These are phyloP conservation scores for Arctostaphylos glauca DNA, from an alignment of 148 eudicot species.

Conservation along the genomic window DNA sequence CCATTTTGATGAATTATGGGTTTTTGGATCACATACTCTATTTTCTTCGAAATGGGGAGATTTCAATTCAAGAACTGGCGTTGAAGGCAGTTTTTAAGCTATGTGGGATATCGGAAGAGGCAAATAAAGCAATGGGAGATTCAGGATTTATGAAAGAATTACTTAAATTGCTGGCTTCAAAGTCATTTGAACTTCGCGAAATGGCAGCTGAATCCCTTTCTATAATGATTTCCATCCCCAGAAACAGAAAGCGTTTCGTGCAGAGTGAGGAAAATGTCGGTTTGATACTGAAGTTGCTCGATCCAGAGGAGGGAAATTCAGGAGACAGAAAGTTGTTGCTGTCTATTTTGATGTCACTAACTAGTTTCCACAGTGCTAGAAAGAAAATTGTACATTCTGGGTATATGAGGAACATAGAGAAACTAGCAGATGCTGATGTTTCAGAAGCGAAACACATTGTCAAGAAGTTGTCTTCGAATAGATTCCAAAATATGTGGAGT, in stretches of 20 bases:
- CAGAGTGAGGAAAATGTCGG: slow-evolving; percentile 58
- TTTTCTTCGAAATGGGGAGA: slow-evolving; percentile 62
- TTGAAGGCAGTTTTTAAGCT: slow-evolving; percentile 62
- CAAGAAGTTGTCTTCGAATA: slow-evolving; percentile 58
- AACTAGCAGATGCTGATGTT: slow-evolving; percentile 66
- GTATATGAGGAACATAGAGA: slow-evolving; percentile 62
- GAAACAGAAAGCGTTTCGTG: slow-evolving; percentile 66
- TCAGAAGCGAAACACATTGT: slow-evolving; percentile 78
- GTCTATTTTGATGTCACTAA: slow-evolving; percentile 55
- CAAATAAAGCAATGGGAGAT: slow-evolving; percentile 78
- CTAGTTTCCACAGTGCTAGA: slow-evolving; percentile 55
- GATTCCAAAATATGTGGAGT: slow-evolving; percentile 51
- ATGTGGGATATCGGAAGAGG: slow-evolving; percentile 59
- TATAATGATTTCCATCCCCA: slow-evolving; percentile 48
- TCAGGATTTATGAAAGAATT: slow-evolving; percentile 73
- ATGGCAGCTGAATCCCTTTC: slow-evolving; percentile 71
- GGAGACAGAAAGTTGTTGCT: slow-evolving; percentile 57
- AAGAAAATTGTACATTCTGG: slow-evolving; percentile 64
- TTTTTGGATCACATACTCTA: slow-evolving; percentile 58
- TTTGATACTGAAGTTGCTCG: slow-evolving; percentile 54
- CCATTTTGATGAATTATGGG: slow-evolving; percentile 43
- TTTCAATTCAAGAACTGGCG: slow-evolving; percentile 67
- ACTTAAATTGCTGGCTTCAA: slow-evolving; percentile 63
- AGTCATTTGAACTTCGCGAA: slow-evolving; percentile 67
- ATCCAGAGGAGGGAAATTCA: slow-evolving; percentile 48